Evolutionary conservation across 352 stramenopile genomes (phyloP), one percentile per base, ranked within the genome.

Genomic region (Thalassiosira hispida): DNA sequence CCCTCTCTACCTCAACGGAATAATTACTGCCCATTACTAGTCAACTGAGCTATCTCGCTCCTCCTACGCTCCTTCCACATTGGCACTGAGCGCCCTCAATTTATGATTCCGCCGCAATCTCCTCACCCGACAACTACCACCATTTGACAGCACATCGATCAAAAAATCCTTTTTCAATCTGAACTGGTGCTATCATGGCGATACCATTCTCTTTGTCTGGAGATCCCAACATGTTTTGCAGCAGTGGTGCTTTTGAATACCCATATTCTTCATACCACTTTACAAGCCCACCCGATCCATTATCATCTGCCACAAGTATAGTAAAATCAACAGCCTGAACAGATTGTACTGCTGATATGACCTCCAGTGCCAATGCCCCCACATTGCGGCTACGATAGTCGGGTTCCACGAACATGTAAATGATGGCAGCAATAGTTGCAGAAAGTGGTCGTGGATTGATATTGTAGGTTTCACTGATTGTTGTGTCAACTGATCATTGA

Each of bases 351-450:
- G 79, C 79, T 0, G 81, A 81, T 51, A 93, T 91, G 7, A 90
- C 84, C 46, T 92, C 70, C 11, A 93, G 66, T 52, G 88, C 88
- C 65, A 91, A 78, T 47, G 59, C 51, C 18, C 88, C 88, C 14
- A 92, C 61, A 18, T 81, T 49, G 33, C 62, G 64, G n/a, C 57
- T 73, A 46, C 88, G 70, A 74, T 90, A 91, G 6, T 84, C 53
- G 14, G 83, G 80, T 78, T 93, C 86, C 0, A 92, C 84, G 55
- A 87, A 91, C 84, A 93, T 92, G 76, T 91, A 93, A 55, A 93
- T 88, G 9, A 93, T 91, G 20, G 88, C 88, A 20, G 53, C 85
- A 33, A 85, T 77, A 11, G 78, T 71, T 27, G 66, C 73, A 12
- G 57, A 52, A 20, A 63, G 25, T 14, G 61, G 42, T 53, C 22